Evolutionary conservation across 176 grass and related monocot genomes (phyloP), one percentile per base, ranked within the genome.

Genomic region (Triticum monococcum): DNA sequence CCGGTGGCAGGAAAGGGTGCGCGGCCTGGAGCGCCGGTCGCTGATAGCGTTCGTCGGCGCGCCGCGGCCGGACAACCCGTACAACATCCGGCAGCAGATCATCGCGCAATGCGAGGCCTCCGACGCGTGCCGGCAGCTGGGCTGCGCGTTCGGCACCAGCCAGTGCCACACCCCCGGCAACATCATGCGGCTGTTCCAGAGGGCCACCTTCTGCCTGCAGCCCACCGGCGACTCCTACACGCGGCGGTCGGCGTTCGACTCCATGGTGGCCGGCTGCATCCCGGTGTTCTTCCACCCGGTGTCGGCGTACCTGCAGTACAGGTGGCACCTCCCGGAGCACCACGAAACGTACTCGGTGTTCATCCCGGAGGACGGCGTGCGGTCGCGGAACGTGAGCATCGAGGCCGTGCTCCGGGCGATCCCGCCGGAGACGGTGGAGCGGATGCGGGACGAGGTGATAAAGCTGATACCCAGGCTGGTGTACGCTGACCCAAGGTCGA

Each of bases 21-120:
- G 86, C 76, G 48, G 17, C 1, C 10, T 57, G 59, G 14, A 72
- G 33, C 85, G 91, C 16, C 59, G 12, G 26, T 93, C 81, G 81
- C 84, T 95, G 40, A 89, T 93, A 86, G 78, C 91, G 9, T 95
- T 95, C 84, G 88, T 91, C 1, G 93, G 93, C 65, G 90, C 90
- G 72, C 91, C 93, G 25, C 85, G 90, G 23, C 88, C 86, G 28
- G 93, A 91, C 59, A 79, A 79, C 0, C 86, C 68, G 3, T 38
- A 13, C 8, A 81, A 68, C 85, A 91, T 92, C 50, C 89, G 88
- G 57, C 80, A 85, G 4, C 81, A 83, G 68, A 68, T 95, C 64
- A 95, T 95, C 45, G 77, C 79, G 16, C 91, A 93, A 37, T 95
- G 93, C 76, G 75, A 18, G 50, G 80, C 84, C 30, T 68, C 91